Evolutionary conservation across 495 filamentous ascomycete species (phyloP).

Genomic region (Xylaria telfairii): DNA sequence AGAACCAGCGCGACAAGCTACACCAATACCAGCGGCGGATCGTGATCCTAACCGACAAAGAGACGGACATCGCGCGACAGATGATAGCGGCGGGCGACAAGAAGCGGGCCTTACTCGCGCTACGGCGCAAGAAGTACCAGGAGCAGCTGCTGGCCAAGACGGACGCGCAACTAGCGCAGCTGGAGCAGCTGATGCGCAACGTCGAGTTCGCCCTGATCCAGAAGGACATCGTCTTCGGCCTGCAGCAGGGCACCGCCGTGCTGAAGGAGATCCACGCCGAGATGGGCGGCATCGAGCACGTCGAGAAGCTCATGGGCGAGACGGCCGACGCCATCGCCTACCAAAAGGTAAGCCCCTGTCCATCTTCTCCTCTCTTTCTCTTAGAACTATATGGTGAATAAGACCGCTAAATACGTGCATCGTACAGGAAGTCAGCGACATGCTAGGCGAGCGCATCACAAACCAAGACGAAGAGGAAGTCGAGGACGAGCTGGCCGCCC

Average conservation of each 20-base stretch:
- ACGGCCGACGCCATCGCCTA: slow-evolving; percentile 86
- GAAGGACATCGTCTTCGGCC: slow-evolving; percentile 90
- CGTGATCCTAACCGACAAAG: slow-evolving; percentile 77
- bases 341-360: slow-evolving; percentile 66
- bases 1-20: slow-evolving; percentile 95
- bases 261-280: slow-evolving; percentile 89
- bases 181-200: slow-evolving; percentile 81
- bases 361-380: neutral
- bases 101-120: slow-evolving; percentile 80
- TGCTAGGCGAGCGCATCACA: slow-evolving; percentile 83
- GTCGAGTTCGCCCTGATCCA: slow-evolving; percentile 95
- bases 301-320: slow-evolving; percentile 93
- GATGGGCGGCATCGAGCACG: slow-evolving; percentile 92
- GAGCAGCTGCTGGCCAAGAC: slow-evolving; percentile 88
- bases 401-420: neutral
- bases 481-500: slow-evolving; percentile 86
- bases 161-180: slow-evolving; percentile 84
- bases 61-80: slow-evolving; percentile 82
- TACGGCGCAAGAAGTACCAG: slow-evolving; percentile 97
- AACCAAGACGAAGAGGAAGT: slow-evolving; percentile 97
- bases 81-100: slow-evolving; percentile 79
- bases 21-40: slow-evolving; percentile 93
- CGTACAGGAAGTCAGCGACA: slow-evolving; percentile 83
- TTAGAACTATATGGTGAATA: no score
- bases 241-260: slow-evolving; percentile 90